Base-by-base conservation (phyloP, 345 rosid species). In the Moringa oleifera region DNA sequence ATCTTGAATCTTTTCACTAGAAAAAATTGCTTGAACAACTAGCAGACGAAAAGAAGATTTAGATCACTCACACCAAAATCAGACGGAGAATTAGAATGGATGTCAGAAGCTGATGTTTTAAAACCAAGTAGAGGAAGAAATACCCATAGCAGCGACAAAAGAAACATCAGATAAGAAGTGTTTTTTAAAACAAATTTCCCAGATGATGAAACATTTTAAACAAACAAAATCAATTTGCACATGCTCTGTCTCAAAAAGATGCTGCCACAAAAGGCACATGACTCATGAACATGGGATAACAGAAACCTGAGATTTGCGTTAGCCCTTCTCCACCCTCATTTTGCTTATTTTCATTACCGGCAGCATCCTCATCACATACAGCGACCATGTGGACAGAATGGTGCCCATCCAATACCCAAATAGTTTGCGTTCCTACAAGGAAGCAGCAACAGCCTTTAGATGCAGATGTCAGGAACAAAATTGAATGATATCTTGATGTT, bases 321-420 rank as follows among this genome's bases (percentile, higher is more conserved):
- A 45, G 75, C 59, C 62, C 76, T 68, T 77, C 78, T 62, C 65
- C 79, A 41, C 23, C 70, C 63, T 68, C 81, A 21, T 72, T 76
- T 57, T 61, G 75, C 68, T 72, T 79, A 53, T 56, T 77, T 75
- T 79, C 82, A 51, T 68, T 69, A 53, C 57, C 61, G 49, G 75
- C 64, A 69, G 53, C 55, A 55, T 78, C 87, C 25, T 49, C 55
- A 63, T 82, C 88, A 33, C 75, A 74, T 19, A 70, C 70, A 24
- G 51, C 62, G 66, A 87, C 66, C 64, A 70, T 63, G 52, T 83
- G 85, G 76, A 87, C 72, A 6, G 90, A 79, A 66, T 85, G 74
- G 54, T 60, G 57, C 23, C 92, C 90, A 71, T 90, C 95, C 3
- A 85, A 75, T 46, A 87, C 58, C 95, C 97, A 90, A 70, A 85